Percentiles rank a stretch among this genome's conserved stretches.
Evolutionary conservation across 257 asterid genomes (phyloP).

Genomic region (Coffea canephora): DNA sequence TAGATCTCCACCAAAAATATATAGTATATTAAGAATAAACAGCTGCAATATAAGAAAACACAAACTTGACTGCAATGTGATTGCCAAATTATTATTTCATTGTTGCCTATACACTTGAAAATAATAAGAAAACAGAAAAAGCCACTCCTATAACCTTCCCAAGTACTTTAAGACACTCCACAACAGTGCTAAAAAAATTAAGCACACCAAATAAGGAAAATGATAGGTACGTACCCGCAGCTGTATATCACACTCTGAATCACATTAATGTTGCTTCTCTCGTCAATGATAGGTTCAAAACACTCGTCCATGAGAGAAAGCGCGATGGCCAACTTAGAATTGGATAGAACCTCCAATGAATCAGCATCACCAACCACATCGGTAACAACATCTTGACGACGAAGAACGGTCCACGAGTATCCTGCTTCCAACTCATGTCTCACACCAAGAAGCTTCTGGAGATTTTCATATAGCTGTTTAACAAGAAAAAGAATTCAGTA

Average conservation of each 20-base stretch:
- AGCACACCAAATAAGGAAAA: not conserved
- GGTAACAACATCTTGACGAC: conserved; percentile 38
- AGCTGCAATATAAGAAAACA: not conserved
- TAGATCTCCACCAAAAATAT: not conserved
- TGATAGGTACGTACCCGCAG: conserved; percentile 29
- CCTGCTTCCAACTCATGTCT: conserved; percentile 71
- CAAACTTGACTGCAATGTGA: not conserved
- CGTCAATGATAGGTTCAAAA: conserved; percentile 33
- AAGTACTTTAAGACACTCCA: not conserved
- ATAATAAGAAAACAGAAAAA: not conserved
- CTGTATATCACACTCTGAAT: conserved; percentile 33
- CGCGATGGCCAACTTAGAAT: conserved; percentile 36
- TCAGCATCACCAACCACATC: conserved; percentile 36
- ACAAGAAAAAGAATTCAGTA: conserved; percentile 26
- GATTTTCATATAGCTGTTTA: conserved; percentile 60
- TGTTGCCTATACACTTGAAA: not conserved
- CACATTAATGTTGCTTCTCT: conserved; percentile 31
- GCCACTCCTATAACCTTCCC: not conserved
- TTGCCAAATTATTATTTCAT: not conserved
- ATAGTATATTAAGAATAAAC: not conserved
- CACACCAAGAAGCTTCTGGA: conserved; percentile 65
- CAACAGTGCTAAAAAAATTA: not conserved
- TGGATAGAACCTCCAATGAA: conserved; percentile 28
- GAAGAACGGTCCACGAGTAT: conserved; percentile 73
- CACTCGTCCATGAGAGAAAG: conserved; percentile 38